phyloP scores from a whole-genome alignment of 1,284 basidiomycete genomes.

The Trichosporon sp. region DNA sequence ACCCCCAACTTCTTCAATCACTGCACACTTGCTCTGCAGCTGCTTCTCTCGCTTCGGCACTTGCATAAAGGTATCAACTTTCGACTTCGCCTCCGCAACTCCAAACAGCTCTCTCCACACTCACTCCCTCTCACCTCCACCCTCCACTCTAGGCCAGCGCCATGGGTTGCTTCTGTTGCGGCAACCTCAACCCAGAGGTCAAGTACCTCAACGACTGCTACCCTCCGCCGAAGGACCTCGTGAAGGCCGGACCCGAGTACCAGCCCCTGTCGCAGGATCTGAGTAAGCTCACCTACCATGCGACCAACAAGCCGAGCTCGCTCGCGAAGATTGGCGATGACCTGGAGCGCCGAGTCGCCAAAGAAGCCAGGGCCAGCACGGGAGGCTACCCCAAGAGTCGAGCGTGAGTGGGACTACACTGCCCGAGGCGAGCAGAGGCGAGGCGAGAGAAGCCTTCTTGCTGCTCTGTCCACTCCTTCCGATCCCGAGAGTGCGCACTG shows the following conservation, averaged over 20 bases:
- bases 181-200: conserved; percentile 30
- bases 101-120: not conserved
- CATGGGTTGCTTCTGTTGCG: conserved; percentile 37
- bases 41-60: not conserved
- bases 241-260: conserved; percentile 63
- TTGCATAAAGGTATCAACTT: not conserved
- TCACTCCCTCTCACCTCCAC: not conserved
- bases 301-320: conserved; percentile 81
- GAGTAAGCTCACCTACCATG: conserved; percentile 86
- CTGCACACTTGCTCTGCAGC: not conserved
- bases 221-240: conserved; percentile 71
- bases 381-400: conserved; percentile 68
- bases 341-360: conserved; percentile 68
- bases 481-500: too few relatives aligned
- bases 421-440: too few relatives aligned
- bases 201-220: conserved; percentile 81
- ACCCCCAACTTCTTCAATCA: not conserved
- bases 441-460: too few relatives aligned
- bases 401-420: conserved; percentile 64
- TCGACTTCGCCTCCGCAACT: too few relatives aligned
- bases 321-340: conserved; percentile 77
- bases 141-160: not conserved
- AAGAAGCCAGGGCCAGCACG: conserved; percentile 64
- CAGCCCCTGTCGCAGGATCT: conserved; percentile 84
- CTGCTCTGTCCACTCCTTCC: too few relatives aligned